Base-by-base conservation (phyloP, 345 rosid species). In the Gossypium raimondii region DNA sequence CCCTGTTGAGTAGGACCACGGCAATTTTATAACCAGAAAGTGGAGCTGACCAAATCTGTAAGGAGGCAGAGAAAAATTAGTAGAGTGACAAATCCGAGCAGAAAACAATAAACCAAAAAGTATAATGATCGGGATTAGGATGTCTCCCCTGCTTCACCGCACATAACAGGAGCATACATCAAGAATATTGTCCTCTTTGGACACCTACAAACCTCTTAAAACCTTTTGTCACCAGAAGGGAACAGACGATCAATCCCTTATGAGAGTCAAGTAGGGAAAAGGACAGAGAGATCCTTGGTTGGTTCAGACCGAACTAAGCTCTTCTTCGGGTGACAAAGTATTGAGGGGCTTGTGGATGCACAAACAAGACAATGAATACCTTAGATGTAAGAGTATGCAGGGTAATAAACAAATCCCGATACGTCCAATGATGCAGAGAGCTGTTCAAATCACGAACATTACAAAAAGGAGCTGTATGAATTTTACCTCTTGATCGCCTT, bases 1-100 rank as follows among this genome's bases (percentile, higher is more conserved):
- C 84, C 75, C 87, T 79, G 80, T 94, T 94, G 81, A 89, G 79
- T 0, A 94, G 78, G 65, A 92, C 83, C 29, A 92, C 76, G 3
- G 85, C 93, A 14, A 89, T 86, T 76, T 85, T 86, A 43, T 85
- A 74, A 44, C 82, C 84, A 9, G 89, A 85, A 56, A 92, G 83
- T 18, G 88, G 89, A 20, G 90, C 95, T 29, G 90, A 89, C 97
- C 97, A 94, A 8, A 86, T 73, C 97, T 91, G 81, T 76, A 45
- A 4, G 34, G 34, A 52, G 7, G 6, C n/a, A 59, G 24, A 45
- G 17, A 41, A 5, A 70, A 29, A 58, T 20, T 4, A 38, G 56
- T 16, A 29, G 22, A 41, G 69, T 41, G 7, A 18, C 1, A 2
- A 44, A 73, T 9, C 67, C 29, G 12, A 60, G 41, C 9, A 18